Conservation (phyloP, 1,139 yeast species). For the Zygotorulaspora mrakii region DNA sequence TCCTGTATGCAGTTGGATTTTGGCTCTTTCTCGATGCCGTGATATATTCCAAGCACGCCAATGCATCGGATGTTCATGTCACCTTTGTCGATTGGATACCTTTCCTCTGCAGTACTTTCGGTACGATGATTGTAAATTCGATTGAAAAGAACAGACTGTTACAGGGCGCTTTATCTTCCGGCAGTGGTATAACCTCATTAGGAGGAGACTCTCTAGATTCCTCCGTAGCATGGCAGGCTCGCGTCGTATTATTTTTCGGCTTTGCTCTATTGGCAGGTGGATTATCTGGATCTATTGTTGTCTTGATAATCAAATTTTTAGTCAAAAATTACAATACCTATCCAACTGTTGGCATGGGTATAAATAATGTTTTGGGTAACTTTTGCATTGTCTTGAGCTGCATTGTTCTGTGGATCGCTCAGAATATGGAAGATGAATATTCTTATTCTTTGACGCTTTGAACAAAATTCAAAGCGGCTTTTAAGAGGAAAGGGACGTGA, state of each 20-base stretch:
- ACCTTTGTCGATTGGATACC: slow-evolving; percentile 96
- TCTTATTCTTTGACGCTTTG: slow-evolving; percentile 77
- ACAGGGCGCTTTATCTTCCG: slow-evolving; percentile 53
- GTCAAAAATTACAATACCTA: slow-evolving; percentile 66
- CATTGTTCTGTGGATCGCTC: slow-evolving; percentile 85
- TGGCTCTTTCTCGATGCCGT: slow-evolving; percentile 91
- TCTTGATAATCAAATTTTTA: slow-evolving; percentile 77
- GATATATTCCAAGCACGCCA: slow-evolving; percentile 75
- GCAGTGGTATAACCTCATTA: slow-evolving; percentile 41
- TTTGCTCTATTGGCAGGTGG: slow-evolving; percentile 93
- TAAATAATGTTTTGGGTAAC: slow-evolving; percentile 80
- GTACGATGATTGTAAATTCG: slow-evolving; percentile 87
- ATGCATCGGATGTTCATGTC: slow-evolving; percentile 82
- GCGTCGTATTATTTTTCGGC: slow-evolving; percentile 84
- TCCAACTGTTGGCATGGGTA: slow-evolving; percentile 95
- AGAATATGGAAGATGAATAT: slow-evolving; percentile 92
- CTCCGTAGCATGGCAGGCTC: slow-evolving; percentile 86
- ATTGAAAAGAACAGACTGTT: slow-evolving; percentile 80
- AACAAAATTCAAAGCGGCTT: too few relatives aligned
- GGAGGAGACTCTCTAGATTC: slow-evolving; percentile 36
- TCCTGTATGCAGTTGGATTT: slow-evolving; percentile 72
- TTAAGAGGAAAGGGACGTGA: too few relatives aligned
- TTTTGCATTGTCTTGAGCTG: slow-evolving; percentile 82
- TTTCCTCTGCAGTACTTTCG: slow-evolving; percentile 77
- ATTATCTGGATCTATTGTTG: slow-evolving; percentile 85